Base-by-base conservation (phyloP, 345 rosid genomes). In the Salix arbutifolia region DNA sequence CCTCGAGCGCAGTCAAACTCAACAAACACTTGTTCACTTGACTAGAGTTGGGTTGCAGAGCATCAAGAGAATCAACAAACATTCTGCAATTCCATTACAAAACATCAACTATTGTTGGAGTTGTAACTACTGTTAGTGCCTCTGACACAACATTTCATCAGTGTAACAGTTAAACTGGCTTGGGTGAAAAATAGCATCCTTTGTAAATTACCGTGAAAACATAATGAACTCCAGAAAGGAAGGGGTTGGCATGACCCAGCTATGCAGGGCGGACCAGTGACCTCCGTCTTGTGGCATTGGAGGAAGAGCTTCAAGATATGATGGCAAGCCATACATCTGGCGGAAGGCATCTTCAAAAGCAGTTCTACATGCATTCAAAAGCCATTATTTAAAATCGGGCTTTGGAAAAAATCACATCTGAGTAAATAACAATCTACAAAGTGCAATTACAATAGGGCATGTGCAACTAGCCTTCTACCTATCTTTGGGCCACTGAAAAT, bases 231-330 rank as follows among this genome's bases (percentile, higher is more conserved):
- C 98, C 67, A 96, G 85, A 83, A 93, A 93, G 71, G 97, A 93
- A 74, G 97, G 88, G 61, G 99, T 96, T 75, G 96, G 99, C 98
- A 96, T 93, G 83, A 91, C 96, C 99, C 99, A 96, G 76, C 96
- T 85, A 81, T 96, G 96, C 77, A 93, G 88, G 71, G 94, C 81
- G 77, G 98, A 96, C 99, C 99, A 96, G 80, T 85, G 84, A 74
- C 92, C 89, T 76, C 92, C 93, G 86, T 91, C 99, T 79, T 85
- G 90, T 31, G 98, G 98, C 99, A 93, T 96, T 65, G 97, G 97
- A 17, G 98, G 98, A 81, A 93, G 97, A 82, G 86, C 94, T 80
- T 91, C 96, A 25, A 87, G 48, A 81, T 87, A 76, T 74, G 88
- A 78, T 73, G 97, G 98, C 66, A 96, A 81, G 48, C 72, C 82